A percentile compares a stretch with the other conserved stretches of the same genome.
Evolutionary conservation across 106 monocot genomes (phyloP).

Genomic region (Gastrodia elata): DNA sequence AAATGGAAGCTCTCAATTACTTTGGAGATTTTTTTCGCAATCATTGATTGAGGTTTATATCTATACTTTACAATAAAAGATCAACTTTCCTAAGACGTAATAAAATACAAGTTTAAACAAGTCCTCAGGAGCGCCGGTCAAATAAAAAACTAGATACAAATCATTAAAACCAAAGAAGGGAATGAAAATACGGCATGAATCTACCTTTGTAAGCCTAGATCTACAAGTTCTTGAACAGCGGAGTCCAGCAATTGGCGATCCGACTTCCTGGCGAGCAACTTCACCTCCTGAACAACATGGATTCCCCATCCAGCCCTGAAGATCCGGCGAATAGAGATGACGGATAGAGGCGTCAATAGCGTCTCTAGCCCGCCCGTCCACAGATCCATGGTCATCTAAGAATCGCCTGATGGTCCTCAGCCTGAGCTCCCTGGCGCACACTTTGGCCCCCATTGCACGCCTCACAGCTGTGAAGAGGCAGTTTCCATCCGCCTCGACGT

Average conservation of each 20-base stretch:
- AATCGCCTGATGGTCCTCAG: slow-evolving; percentile 34
- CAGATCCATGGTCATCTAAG: slow-evolving; percentile 28
- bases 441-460: slow-evolving; percentile 24
- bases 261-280: slow-evolving; percentile 45
- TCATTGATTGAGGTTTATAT: not conserved
- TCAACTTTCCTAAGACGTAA: not conserved
- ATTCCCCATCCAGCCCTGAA: slow-evolving; percentile 56
- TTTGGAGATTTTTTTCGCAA: not conserved
- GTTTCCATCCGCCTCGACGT: slow-evolving; percentile 62
- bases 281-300: slow-evolving; percentile 60
- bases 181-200: not conserved
- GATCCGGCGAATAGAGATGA: slow-evolving; percentile 54
- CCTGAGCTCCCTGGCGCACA: slow-evolving; percentile 38
- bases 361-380: slow-evolving; percentile 9
- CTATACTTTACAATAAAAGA: not conserved
- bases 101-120: too few species aligned
- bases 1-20: not conserved
- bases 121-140: not conserved
- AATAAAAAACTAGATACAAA: not conserved
- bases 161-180: not conserved
- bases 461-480: slow-evolving; percentile 49
- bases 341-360: slow-evolving; percentile 27
- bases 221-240: slow-evolving; percentile 38
- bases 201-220: slow-evolving; percentile 76
- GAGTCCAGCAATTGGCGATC: slow-evolving; percentile 33